Percentiles rank a stretch among this genome's conserved stretches.
Conservation (phyloP, 768 basidiomycete genomes). For the Cantharellus anzutake region DNA sequence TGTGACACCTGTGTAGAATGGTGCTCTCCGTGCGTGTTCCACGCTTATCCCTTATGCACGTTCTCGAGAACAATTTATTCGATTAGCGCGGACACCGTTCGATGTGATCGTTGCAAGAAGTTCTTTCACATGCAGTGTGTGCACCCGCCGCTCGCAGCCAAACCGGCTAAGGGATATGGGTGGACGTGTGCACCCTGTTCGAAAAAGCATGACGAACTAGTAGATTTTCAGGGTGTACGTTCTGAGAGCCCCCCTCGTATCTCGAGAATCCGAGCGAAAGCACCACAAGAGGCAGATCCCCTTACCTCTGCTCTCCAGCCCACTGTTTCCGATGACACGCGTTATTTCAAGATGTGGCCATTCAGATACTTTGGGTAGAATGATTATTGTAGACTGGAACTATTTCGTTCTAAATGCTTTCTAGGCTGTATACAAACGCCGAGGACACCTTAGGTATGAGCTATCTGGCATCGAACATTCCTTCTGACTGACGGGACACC, state of each 20-base stretch:
- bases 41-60: no score
- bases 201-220: slow-evolving; percentile 67
- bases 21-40: no score
- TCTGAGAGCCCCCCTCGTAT: slow-evolving; percentile 27
- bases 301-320: not conserved
- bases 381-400: not conserved
- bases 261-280: not conserved
- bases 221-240: slow-evolving; percentile 54
- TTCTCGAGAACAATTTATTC: slow-evolving; percentile 8
- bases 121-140: slow-evolving; percentile 93
- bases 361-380: slow-evolving; percentile 92
- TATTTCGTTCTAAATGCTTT: not conserved
- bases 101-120: slow-evolving; percentile 79
- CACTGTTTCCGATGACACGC: slow-evolving; percentile 38
- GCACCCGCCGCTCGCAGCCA: slow-evolving; percentile 72
- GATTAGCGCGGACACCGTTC: slow-evolving; percentile 37
- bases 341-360: slow-evolving; percentile 81
- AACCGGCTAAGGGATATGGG: slow-evolving; percentile 89
- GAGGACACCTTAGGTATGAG: slow-evolving; percentile 68
- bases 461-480: slow-evolving; percentile 6
- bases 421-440: slow-evolving; percentile 72
- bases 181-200: slow-evolving; percentile 97
- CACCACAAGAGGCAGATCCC: not conserved
- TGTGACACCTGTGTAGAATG: no score
- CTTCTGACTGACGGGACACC: slow-evolving; percentile 12